Evolutionary conservation across 2,329 filamentous ascomycete species (phyloP).

Genomic region (Apiospora marii): DNA sequence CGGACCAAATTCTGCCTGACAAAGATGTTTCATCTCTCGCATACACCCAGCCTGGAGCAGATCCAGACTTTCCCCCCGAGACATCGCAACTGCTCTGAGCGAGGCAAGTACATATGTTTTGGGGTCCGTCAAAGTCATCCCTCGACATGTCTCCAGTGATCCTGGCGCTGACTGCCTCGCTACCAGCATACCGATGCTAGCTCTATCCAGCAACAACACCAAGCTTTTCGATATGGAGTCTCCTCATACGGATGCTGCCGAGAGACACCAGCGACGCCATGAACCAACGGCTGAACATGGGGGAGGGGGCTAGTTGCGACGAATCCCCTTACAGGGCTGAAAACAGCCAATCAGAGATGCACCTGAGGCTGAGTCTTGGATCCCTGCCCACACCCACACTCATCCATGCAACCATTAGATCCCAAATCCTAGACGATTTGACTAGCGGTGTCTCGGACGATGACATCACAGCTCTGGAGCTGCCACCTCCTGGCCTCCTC

Average conservation of each 20-base stretch:
- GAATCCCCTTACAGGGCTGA: not conserved
- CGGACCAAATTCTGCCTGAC: too few relatives aligned
- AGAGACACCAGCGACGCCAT: not conserved
- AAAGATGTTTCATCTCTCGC: too few relatives aligned
- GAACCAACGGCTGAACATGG: not conserved
- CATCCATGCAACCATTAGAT: not conserved
- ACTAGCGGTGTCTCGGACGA: constrained; percentile 16
- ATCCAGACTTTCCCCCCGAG: too few relatives aligned
- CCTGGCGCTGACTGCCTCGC: not conserved
- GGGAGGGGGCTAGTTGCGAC: not conserved
- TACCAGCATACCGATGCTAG: not conserved
- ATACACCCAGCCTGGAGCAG: too few relatives aligned
- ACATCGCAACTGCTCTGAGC: too few relatives aligned
- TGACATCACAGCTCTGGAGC: constrained; percentile 2
- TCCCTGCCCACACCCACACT: not conserved
- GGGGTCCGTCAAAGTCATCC: too few relatives aligned
- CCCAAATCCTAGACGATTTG: not conserved
- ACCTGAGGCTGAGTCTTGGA: not conserved
- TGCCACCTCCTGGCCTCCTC: not conserved
- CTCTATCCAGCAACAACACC: not conserved
- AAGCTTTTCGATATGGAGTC: constrained; percentile 17
- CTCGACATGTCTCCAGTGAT: not conserved
- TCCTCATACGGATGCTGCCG: not conserved
- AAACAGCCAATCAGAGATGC: not conserved
- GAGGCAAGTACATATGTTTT: too few relatives aligned